phyloP scores from a whole-genome alignment of 2,329 filamentous ascomycete genomes.

The Thermoascus crustaceus region DNA sequence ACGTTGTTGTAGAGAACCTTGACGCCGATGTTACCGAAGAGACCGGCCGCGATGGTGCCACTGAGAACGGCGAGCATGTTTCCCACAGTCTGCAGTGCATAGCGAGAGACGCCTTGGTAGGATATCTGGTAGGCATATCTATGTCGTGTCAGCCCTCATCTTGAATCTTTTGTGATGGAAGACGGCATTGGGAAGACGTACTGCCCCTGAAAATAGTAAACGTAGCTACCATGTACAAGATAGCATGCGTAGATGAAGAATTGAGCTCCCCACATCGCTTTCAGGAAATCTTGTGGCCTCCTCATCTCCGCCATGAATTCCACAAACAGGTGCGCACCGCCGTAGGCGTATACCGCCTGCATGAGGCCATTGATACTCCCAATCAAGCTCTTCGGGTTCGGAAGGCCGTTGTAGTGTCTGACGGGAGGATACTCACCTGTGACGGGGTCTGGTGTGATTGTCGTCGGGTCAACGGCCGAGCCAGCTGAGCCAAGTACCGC shows the following conservation, averaged over 20 bases:
- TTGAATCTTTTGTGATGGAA: neutral
- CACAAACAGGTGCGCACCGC: slow-evolving; percentile 51
- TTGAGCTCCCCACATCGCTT: slow-evolving; percentile 38
- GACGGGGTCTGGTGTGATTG: slow-evolving; percentile 18
- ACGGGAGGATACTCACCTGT: slow-evolving; percentile 22
- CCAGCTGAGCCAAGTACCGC: slow-evolving; percentile 20
- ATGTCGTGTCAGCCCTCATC: too few relatives aligned
- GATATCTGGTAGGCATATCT: slow-evolving; percentile 9
- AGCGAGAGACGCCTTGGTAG: slow-evolving; percentile 14
- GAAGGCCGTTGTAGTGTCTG: slow-evolving; percentile 35
- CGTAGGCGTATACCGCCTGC: slow-evolving; percentile 50
- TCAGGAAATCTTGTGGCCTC: slow-evolving; percentile 43
- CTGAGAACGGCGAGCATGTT: slow-evolving; percentile 23
- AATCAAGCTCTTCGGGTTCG: slow-evolving; percentile 33
- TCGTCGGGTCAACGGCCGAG: slow-evolving; percentile 13
- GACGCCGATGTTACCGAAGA: slow-evolving; percentile 37
- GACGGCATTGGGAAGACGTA: slow-evolving; percentile 34
- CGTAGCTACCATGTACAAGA: slow-evolving; percentile 41
- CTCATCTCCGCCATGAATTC: slow-evolving; percentile 51
- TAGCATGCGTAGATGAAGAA: slow-evolving; percentile 43
- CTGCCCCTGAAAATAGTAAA: slow-evolving; percentile 43
- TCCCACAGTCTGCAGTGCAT: slow-evolving; percentile 25
- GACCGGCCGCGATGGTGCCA: slow-evolving; percentile 28
- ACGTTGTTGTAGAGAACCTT: slow-evolving; percentile 41
- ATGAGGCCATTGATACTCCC: slow-evolving; percentile 45